A percentile compares a stretch with the other conserved stretches of the same genome.
Conservation (phyloP, 2,329 filamentous ascomycete genomes). For the Didymella lethalis region DNA sequence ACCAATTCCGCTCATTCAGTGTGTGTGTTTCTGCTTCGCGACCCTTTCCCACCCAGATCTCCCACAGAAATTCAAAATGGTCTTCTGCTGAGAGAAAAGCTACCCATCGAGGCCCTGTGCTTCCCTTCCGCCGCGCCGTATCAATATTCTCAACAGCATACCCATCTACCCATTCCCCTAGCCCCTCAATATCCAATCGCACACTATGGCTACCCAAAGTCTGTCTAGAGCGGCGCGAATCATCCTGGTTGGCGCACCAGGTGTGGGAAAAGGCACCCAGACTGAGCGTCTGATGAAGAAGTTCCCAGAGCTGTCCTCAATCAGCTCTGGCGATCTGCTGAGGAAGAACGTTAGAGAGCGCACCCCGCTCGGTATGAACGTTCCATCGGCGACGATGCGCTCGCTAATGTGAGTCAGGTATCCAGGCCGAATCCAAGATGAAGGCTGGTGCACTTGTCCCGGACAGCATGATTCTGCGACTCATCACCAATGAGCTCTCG, state of each 20-base stretch:
- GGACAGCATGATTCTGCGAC: constrained; percentile 87
- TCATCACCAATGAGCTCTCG: constrained; percentile 89
- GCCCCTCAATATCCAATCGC: background rate
- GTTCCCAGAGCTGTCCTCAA: constrained; percentile 87
- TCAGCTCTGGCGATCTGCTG: constrained; percentile 92
- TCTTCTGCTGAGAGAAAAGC: constrained; percentile 15
- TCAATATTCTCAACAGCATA: background rate
- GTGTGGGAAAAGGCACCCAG: constrained; percentile 96
- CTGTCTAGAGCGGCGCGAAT: constrained; percentile 78
- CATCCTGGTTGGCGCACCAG: constrained; percentile 94
- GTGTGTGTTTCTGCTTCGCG: constrained; percentile 3
- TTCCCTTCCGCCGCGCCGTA: constrained; percentile 12
- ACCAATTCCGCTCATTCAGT: constrained; percentile 11
- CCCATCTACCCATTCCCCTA: background rate
- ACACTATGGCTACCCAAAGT: constrained; percentile 33
- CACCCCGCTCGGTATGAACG: constrained; percentile 77
- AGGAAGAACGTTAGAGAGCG: constrained; percentile 90
- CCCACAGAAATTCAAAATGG: constrained; percentile 3
- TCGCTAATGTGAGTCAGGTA: constrained; percentile 64
- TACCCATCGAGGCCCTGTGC: constrained; percentile 15
- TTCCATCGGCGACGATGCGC: background rate
- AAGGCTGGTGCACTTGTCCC: constrained; percentile 88
- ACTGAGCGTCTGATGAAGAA: constrained; percentile 84
- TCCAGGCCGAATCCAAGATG: constrained; percentile 89
- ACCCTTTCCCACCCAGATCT: background rate